Evolutionary conservation across 2,329 filamentous ascomycete species (phyloP).

Genomic region (Amauroascus niger): DNA sequence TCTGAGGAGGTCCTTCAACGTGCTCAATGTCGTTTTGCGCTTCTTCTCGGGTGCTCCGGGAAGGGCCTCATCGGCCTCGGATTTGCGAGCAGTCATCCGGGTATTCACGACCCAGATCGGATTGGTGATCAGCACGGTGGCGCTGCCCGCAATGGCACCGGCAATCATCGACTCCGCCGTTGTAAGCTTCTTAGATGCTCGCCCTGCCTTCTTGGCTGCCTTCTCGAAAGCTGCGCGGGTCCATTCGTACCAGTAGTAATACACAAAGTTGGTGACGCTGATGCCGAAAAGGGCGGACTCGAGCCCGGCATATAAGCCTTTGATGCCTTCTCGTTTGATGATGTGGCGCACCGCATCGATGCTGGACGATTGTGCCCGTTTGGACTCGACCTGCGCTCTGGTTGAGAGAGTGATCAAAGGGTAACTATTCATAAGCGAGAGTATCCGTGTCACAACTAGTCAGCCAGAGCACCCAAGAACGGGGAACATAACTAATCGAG

Average conservation of each 20-base stretch:
- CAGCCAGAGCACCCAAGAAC: background rate
- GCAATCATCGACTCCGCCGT: slow-evolving; percentile 92
- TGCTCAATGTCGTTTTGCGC: slow-evolving; percentile 65
- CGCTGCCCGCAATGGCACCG: slow-evolving; percentile 83
- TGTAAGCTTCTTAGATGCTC: slow-evolving; percentile 70
- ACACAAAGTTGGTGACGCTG: slow-evolving; percentile 97
- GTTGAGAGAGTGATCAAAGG: slow-evolving; percentile 96
- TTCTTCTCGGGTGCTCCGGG: slow-evolving; percentile 36
- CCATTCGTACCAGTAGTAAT: slow-evolving; percentile 99
- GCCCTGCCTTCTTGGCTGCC: slow-evolving; percentile 62
- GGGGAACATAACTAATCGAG: background rate
- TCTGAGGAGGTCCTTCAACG: slow-evolving; percentile 66
- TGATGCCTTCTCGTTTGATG: slow-evolving; percentile 79
- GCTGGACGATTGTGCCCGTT: slow-evolving; percentile 76
- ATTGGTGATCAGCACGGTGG: slow-evolving; percentile 92
- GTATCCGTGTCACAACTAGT: background rate
- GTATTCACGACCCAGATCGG: slow-evolving; percentile 99
- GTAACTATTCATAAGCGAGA: slow-evolving; percentile 49
- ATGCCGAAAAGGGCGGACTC: slow-evolving; percentile 95
- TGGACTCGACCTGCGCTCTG: slow-evolving; percentile 93
- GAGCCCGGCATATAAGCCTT: slow-evolving; percentile 83
- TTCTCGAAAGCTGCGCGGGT: slow-evolving; percentile 72
- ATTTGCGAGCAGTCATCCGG: slow-evolving; percentile 84
- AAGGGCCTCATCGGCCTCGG: slow-evolving; percentile 39
- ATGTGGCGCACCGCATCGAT: slow-evolving; percentile 75